These are phyloP conservation scores for Wilcoxina mikolae DNA, from an alignment of 495 filamentous ascomycete species.

Conservation along the genomic window DNA sequence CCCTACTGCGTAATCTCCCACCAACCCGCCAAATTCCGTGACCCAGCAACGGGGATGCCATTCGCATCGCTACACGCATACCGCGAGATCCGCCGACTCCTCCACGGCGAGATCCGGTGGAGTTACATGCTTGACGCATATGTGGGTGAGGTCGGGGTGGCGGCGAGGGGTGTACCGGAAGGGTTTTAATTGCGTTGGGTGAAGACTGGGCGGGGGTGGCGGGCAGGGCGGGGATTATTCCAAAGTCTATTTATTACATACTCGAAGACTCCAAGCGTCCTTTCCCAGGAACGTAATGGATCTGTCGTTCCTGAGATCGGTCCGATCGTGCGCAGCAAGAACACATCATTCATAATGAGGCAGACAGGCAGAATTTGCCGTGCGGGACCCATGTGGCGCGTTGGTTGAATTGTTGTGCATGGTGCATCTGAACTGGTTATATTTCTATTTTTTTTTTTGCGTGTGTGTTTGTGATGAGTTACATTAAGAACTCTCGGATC, in stretches of 20 bases:
- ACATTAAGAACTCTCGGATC: no score
- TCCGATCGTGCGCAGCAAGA: background rate
- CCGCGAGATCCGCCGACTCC: conserved; percentile 51
- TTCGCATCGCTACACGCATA: conserved; percentile 64
- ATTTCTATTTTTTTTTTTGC: no score
- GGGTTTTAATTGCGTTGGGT: conserved; percentile 16
- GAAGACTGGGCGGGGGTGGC: no score
- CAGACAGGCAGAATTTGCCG: background rate
- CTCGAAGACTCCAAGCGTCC: no score
- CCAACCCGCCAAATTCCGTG: conserved; percentile 59
- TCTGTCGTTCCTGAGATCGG: background rate
- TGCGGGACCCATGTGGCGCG: no score
- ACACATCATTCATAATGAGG: background rate
- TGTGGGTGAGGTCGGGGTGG: conserved; percentile 39
- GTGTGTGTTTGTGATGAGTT: no score
- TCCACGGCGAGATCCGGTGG: conserved; percentile 54
- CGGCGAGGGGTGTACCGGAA: conserved; percentile 28
- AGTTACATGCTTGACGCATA: conserved; percentile 63
- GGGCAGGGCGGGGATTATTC: no score
- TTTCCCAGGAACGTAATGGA: no score
- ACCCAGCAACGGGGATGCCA: conserved; percentile 60
- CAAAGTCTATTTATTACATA: no score
- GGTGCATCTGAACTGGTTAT: no score
- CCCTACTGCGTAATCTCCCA: conserved; percentile 65
- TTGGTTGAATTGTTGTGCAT: no score